Base-by-base conservation (phyloP, 2,329 filamentous ascomycete genomes). In the Lizonia empirigonia region DNA sequence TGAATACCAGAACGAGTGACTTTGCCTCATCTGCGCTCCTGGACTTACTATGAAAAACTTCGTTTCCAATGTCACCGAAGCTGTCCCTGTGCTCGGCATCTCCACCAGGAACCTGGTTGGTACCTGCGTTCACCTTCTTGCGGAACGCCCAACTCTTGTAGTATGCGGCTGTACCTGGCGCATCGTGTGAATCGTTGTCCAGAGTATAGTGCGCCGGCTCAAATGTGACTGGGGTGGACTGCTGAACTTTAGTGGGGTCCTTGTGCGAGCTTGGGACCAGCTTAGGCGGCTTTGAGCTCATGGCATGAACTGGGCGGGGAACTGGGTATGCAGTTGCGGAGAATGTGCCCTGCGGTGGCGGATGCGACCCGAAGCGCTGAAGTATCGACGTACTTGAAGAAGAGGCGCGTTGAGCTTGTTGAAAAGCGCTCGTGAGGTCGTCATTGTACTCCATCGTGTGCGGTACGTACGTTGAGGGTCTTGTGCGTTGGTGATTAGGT, bases 131-230 rank as follows among this genome's bases (percentile, higher is more conserved):
- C 16, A 42, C 27, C 18, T 44, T 53, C 23, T 50, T 39, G n/a
- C 37, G 39, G 37, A 53, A 55, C 2, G 24, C 15, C 20, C 27
- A 38, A 34, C 49, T 53, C 30, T 53, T 53, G 44, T 58, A 55
- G 38, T 58, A 58, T 5, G 42, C 52, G 23, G 45, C 42, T 22
- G 49, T 48, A 5, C 55, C 49, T 1, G 45, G 49, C 4, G 20
- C 9, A 10, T 53, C 16, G 20, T 20, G 39, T 16, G 26, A 33
- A 16, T 33, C 46, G 5, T 44, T 24, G 2, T 30, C 39, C 16
- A 36, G 29, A 2, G 40, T 53, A 19, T 50, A 44, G 2, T 45
- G 23, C 4, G 18, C 18, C 12, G 42, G 32, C 3, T 30, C 33
- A 16, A 7, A 5, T 1, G 7, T n/a, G 9, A 3, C 8, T n/a